Evolutionary conservation across 2,329 filamentous ascomycete genomes (phyloP), one percentile per base, ranked within the genome.

Genomic region (Mollisiaceae sp.): DNA sequence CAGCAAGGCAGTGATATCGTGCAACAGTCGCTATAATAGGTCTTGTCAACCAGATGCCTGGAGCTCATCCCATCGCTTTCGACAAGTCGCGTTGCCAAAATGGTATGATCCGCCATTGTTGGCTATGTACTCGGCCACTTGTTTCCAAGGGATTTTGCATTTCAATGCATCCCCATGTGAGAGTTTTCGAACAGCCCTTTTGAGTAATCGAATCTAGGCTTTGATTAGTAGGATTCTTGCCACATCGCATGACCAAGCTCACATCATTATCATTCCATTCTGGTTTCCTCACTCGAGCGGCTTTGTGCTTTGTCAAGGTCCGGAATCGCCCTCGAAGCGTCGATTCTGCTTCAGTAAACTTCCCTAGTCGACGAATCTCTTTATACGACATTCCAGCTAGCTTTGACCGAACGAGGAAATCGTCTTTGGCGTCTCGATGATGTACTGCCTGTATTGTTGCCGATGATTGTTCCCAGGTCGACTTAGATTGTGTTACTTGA

Each of bases 281-380:
- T 0, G 91, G 90, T 75, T 86, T 88, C 8, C 91, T 82, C 2
- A 91, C 85, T 6, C 91, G 81, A 64, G 86, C 82, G 39, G 83
- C 80, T 70, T 86, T 86, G 14, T 78, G 77, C 78, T 91, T 92
- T 8, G 86, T 91, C 71, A 92, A 76, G 2, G 83, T 86, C 4
- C 91, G 82, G 70, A 85, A 87, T 0, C 90, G 83, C 0, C 91
- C 91, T 15, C 91, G 83, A 43, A 94, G 80, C 0, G 91, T 93
- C 12, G 89, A 91, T 77, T 92, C 90, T 1, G 89, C 87, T 71
- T 91, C 88, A 24, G 67, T 77, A 68, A 89, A 89, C 1, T 80
- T 78, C 15, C 88, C 85, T 20, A 78, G 72, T 8, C 74, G 71
- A 43, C 83, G 83, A 71, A 92, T 92, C 65, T 90, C 82, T 62